These are phyloP conservation scores for Podospora didyma DNA, from an alignment of 495 filamentous ascomycete species.

Conservation along the genomic window DNA sequence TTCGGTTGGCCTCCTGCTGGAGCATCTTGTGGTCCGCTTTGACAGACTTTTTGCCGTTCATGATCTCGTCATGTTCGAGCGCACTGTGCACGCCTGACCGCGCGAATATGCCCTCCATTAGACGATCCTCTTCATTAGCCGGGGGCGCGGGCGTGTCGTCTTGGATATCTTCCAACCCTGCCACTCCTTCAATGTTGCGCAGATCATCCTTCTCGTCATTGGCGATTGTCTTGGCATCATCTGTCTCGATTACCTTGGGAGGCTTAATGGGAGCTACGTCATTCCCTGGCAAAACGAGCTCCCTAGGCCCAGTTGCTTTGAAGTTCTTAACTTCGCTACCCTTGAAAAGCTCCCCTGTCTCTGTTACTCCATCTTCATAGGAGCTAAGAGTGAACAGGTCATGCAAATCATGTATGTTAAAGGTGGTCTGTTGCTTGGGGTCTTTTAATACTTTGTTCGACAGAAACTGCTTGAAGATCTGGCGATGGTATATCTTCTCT, in stretches of 20 bases:
- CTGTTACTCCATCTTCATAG: slow-evolving; percentile 64
- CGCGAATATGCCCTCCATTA: slow-evolving; percentile 85
- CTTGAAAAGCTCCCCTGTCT: slow-evolving; percentile 81
- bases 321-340: slow-evolving; percentile 68
- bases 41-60: slow-evolving; percentile 55
- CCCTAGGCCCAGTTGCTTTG: slow-evolving; percentile 35
- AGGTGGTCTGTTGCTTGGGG: slow-evolving; percentile 81
- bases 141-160: slow-evolving; percentile 10
- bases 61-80: slow-evolving; percentile 83
- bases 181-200: slow-evolving; percentile 34
- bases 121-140: slow-evolving; percentile 52
- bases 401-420: slow-evolving; percentile 80
- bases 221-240: slow-evolving; percentile 19
- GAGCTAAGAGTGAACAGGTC: slow-evolving; percentile 82
- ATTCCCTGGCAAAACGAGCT: slow-evolving; percentile 21
- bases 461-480: slow-evolving; percentile 95
- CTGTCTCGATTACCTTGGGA: background rate
- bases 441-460: slow-evolving; percentile 92
- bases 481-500: slow-evolving; percentile 97
- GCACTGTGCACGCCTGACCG: slow-evolving; percentile 78
- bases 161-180: slow-evolving; percentile 29
- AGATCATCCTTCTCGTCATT: slow-evolving; percentile 32
- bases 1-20: slow-evolving; percentile 71
- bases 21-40: slow-evolving; percentile 68
- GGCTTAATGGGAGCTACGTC: slow-evolving; percentile 11